Evolutionary conservation across 305 asterid species (phyloP).

Genomic region (Ruellia speciosa): DNA sequence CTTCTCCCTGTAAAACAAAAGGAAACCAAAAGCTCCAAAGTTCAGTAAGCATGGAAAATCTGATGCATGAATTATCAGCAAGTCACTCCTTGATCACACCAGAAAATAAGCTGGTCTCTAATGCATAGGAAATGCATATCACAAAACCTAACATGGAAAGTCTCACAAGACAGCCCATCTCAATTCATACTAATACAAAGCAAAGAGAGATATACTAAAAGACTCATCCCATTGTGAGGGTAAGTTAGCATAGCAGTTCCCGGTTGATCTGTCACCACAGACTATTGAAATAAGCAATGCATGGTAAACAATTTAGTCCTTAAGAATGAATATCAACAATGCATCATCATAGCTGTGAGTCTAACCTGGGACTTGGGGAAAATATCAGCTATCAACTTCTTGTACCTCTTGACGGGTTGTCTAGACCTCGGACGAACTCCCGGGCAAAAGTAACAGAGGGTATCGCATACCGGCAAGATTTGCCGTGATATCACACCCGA

Average conservation of each 20-base stretch:
- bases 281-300: not conserved
- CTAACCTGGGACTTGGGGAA: slow-evolving; percentile 85
- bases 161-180: not conserved
- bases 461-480: slow-evolving; percentile 90
- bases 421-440: slow-evolving; percentile 86
- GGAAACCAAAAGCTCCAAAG: slow-evolving; percentile 14
- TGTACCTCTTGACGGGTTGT: slow-evolving; percentile 98
- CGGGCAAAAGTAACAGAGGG: slow-evolving; percentile 92
- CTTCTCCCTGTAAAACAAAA: slow-evolving; percentile 62
- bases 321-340: not conserved
- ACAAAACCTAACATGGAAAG: not conserved
- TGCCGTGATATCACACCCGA: slow-evolving; percentile 95
- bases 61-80: slow-evolving; percentile 1
- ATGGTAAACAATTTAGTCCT: not conserved
- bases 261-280: not conserved
- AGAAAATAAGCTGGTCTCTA: not conserved
- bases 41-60: slow-evolving; percentile 12
- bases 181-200: not conserved
- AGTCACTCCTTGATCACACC: slow-evolving; percentile 12
- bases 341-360: slow-evolving; percentile 18
- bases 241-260: not conserved
- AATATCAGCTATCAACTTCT: slow-evolving; percentile 88
- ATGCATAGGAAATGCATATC: not conserved
- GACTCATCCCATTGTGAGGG: not conserved
- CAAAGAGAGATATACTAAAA: no score